These are phyloP conservation scores for Fraxinus sp. DNA, from an alignment of 305 asterid species.

Conservation along the genomic window DNA sequence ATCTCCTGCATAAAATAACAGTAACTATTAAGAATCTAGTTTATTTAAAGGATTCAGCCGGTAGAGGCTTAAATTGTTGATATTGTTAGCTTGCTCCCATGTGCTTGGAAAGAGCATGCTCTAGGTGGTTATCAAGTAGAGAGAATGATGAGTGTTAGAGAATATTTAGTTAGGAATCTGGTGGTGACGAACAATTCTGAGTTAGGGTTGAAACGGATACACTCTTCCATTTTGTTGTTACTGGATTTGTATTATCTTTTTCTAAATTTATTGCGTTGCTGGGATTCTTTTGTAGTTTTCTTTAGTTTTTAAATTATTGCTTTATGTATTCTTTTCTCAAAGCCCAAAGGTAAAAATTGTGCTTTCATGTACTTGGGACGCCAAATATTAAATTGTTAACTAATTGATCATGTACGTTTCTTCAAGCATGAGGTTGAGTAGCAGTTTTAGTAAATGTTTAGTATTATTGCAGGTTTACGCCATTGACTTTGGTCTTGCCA, in stretches of 20 bases:
- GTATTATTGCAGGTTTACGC: slow-evolving; percentile 10
- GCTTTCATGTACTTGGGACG: not conserved
- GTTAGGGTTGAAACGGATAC: not conserved
- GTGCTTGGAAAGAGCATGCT: not conserved
- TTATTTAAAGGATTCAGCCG: not conserved
- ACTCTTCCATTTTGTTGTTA: not conserved
- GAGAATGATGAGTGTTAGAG: not conserved
- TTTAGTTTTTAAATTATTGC: not conserved
- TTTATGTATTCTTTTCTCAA: not conserved
- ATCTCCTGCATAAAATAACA: not conserved
- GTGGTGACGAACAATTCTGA: not conserved
- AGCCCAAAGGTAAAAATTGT: not conserved
- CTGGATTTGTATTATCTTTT: not conserved
- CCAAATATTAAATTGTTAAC: not conserved
- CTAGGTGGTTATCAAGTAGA: not conserved
- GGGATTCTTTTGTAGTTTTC: not conserved
- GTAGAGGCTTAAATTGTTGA: not conserved
- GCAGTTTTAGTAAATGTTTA: not conserved
- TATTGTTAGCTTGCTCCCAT: not conserved
- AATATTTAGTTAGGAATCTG: not conserved
- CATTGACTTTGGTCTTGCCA: slow-evolving; percentile 19
- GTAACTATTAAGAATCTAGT: not conserved
- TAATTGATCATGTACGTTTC: not conserved
- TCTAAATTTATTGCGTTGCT: no score
- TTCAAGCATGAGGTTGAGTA: not conserved